A percentile compares a stretch with the other conserved stretches of the same genome.
phyloP scores from a whole-genome alignment of 345 rosid genomes.

The rapeseed (Brassica napus) region Da-Ae NC_063439.1:5286501-5287000 shows the following conservation, averaged over 20 bases:
- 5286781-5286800: slow-evolving; percentile 7
- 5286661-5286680: slow-evolving; percentile 28
- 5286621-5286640: slow-evolving; percentile 19
- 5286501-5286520: neutral
- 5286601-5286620: slow-evolving; percentile 24
- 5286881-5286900: neutral
- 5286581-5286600: slow-evolving; percentile 32
- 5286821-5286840: neutral
- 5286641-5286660: slow-evolving; percentile 28
- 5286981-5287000: neutral
- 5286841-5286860: neutral
- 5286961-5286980: neutral
- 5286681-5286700: slow-evolving; percentile 41
- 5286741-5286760: slow-evolving; percentile 7
- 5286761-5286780: slow-evolving; percentile 33
- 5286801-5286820: neutral
- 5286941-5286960: neutral
- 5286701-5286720: slow-evolving; percentile 13
- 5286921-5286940: neutral
- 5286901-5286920: neutral
- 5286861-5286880: neutral
- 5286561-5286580: slow-evolving; percentile 26
- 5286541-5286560: slow-evolving; percentile 31
- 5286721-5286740: slow-evolving; percentile 37
- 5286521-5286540: slow-evolving; percentile 23